These are phyloP conservation scores for Lactarius deliciosus DNA, from an alignment of 768 basidiomycete species.

Conservation along the genomic window DNA sequence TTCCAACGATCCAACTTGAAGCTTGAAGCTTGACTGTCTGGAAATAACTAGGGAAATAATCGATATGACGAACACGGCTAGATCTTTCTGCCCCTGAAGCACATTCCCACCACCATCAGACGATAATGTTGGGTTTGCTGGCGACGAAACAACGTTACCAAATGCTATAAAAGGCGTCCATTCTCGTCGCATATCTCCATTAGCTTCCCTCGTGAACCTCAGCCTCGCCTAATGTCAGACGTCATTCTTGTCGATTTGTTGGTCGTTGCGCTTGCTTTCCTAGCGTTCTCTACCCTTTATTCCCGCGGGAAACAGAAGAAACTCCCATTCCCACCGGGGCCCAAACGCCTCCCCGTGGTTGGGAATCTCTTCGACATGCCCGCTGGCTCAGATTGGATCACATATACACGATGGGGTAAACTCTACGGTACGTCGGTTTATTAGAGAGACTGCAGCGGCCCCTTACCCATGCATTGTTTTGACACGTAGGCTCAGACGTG, in stretches of 20 bases:
- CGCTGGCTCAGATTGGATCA: conserved; percentile 24
- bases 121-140: not conserved
- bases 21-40: too few relatives aligned
- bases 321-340: conserved; percentile 22
- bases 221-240: conserved; percentile 3
- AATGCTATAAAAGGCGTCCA: conserved; percentile 1
- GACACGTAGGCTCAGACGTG: conserved; percentile 25
- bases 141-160: not conserved
- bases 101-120: not conserved
- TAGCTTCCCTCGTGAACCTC: not conserved
- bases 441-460: not conserved
- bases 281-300: not conserved
- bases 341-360: conserved; percentile 28
- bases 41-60: not conserved
- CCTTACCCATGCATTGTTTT: not conserved
- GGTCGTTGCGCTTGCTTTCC: not conserved
- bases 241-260: conserved; percentile 3
- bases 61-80: not conserved
- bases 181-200: not conserved
- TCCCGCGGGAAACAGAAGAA: conserved; percentile 8
- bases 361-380: conserved; percentile 31
- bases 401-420: conserved; percentile 26
- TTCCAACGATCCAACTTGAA: too few relatives aligned
- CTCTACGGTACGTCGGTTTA: conserved; percentile 21
- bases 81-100: not conserved